Base-by-base conservation (phyloP, 2,329 filamentous ascomycete species). In the Paracamarosporium sp. region DNA sequence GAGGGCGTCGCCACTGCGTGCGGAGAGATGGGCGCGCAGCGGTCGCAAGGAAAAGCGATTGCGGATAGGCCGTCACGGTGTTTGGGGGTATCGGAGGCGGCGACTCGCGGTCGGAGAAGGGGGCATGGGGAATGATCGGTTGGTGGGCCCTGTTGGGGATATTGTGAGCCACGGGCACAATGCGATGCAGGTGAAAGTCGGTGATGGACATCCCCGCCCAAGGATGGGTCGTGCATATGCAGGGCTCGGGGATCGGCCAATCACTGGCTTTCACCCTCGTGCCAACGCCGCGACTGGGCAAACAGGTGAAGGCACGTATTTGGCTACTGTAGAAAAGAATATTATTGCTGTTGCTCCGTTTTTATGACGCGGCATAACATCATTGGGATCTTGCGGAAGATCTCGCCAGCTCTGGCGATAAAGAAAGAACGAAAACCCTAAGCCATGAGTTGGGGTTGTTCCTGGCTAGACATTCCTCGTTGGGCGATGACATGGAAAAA, bases 201-300 rank as follows among this genome's bases (percentile, higher is more conserved):
- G 27, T 20, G 44, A 33, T 33, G 13, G 28, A 15, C n/a, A 25
- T 31, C 33, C 31, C 46, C 46, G 17, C 46, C 20, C 11, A 38
- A 13, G 17, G 12, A 20, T 27, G 31, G 46, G 22, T 31, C 46
- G 46, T 50, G 46, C 46, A 50, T 38, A 38, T 50, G 33, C 46
- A 50, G 46, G 46, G 46, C 31, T n/a, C 38, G 31, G 31, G 12
- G 13, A 50, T 50, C 46, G 24, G 22, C 46, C 46, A 50, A 50
- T 38, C 46, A 20, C 46, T 12, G 25, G 2, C 28, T 17, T 45
- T 45, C 13, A 8, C 25, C 25, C 1, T 30, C 9, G 30, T 20
- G 9, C 36, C 7, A 8, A 8, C n/a, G 20, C 22, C n/a, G n/a
- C 35, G 35, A 38, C n/a, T n/a, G n/a, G n/a, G n/a, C n/a, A n/a